These are phyloP conservation scores for Entonaema liquescens DNA, from an alignment of 495 filamentous ascomycete genomes.

Conservation along the genomic window DNA sequence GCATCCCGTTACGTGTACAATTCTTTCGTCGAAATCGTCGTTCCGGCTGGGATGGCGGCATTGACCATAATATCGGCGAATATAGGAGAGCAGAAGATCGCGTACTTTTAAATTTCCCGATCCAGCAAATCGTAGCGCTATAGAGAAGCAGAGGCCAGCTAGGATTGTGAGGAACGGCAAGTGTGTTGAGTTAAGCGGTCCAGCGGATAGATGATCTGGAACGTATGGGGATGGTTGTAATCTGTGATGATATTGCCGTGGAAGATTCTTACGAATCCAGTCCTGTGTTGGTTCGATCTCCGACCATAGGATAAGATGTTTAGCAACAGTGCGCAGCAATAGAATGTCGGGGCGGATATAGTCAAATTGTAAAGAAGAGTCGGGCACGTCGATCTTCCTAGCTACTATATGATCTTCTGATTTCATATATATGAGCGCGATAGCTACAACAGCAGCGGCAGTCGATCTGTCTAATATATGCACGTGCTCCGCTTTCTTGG, in stretches of 20 bases:
- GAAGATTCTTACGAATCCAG: slow-evolving; percentile 81
- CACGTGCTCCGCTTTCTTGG: slow-evolving; percentile 85
- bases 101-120: slow-evolving; percentile 74
- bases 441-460: slow-evolving; percentile 85
- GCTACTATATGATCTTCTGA: slow-evolving; percentile 89
- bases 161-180: slow-evolving; percentile 94
- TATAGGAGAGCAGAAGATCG: slow-evolving; percentile 82
- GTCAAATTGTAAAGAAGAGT: slow-evolving; percentile 88
- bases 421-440: slow-evolving; percentile 98
- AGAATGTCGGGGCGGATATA: slow-evolving; percentile 94
- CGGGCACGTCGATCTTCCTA: slow-evolving; percentile 90
- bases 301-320: slow-evolving; percentile 93
- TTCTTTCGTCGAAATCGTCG: slow-evolving; percentile 78
- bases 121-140: slow-evolving; percentile 89
- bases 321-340: slow-evolving; percentile 87
- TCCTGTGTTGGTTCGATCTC: slow-evolving; percentile 71
- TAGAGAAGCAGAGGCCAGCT: slow-evolving; percentile 84
- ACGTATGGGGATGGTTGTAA: slow-evolving; percentile 27
- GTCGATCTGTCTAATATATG: slow-evolving; percentile 93
- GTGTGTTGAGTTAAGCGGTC: slow-evolving; percentile 48
- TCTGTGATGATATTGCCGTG: slow-evolving; percentile 67
- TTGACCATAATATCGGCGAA: slow-evolving; percentile 87
- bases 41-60: slow-evolving; percentile 56
- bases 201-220: slow-evolving; percentile 26
- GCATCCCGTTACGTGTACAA: slow-evolving; percentile 80